Conservation (phyloP, 345 rosid genomes). For the Ailanthus altissimus region DNA sequence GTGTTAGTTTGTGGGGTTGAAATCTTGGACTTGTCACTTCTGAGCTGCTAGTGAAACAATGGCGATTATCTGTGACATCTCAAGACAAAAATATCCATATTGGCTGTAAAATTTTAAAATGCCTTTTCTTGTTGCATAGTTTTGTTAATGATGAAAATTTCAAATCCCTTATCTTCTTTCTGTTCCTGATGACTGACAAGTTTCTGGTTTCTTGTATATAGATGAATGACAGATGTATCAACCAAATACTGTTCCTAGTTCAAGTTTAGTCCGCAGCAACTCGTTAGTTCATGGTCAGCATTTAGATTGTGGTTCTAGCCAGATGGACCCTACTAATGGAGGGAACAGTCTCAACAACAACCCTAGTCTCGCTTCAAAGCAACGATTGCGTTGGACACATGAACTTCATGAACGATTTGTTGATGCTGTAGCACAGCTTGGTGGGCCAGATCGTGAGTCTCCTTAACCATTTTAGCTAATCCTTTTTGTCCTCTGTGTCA, state of each 20-base stretch:
- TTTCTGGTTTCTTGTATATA: constrained; percentile 24
- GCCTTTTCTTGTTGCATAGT: background rate
- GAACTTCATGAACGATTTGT: constrained; percentile 99
- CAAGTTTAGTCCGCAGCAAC: constrained; percentile 43
- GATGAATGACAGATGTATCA: constrained; percentile 56
- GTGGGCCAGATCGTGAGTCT: constrained; percentile 97
- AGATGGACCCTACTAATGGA: constrained; percentile 75
- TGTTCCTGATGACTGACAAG: constrained; percentile 14
- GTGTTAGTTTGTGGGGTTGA: background rate
- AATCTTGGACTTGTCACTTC: background rate
- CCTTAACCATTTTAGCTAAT: background rate
- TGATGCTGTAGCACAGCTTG: constrained; percentile 99
- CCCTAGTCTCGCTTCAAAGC: constrained; percentile 90
- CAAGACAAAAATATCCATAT: background rate
- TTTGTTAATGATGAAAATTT: background rate
- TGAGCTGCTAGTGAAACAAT: background rate
- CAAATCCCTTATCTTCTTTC: background rate
- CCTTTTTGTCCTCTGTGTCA: background rate
- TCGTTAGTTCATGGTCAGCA: constrained; percentile 54
- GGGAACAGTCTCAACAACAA: constrained; percentile 60
- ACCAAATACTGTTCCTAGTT: constrained; percentile 42
- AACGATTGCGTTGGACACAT: constrained; percentile 94
- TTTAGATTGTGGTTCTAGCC: constrained; percentile 47
- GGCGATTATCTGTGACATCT: background rate
- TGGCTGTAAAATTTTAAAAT: background rate